Evolutionary conservation across 108 stramenopile species (phyloP).

Genomic region (Parmales sp.): DNA sequence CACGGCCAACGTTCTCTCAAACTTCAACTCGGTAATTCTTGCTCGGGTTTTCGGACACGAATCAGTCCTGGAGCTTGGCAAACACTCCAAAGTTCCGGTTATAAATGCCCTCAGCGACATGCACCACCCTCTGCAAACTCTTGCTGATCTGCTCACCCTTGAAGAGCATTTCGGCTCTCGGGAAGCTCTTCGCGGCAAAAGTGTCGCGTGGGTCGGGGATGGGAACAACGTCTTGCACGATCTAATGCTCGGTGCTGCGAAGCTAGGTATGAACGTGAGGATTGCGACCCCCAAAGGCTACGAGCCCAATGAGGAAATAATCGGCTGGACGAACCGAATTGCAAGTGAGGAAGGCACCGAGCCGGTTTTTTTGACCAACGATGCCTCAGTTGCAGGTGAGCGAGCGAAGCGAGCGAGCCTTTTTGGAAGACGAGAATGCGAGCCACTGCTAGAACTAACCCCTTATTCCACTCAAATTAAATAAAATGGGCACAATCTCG

Average conservation of each 20-base stretch:
- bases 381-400: neutral
- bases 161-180: slow-evolving; percentile 73
- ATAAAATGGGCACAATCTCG: too few species aligned
- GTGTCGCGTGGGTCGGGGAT: slow-evolving; percentile 95
- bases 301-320: slow-evolving; percentile 51
- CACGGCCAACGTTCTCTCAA: slow-evolving; percentile 73
- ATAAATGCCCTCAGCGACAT: slow-evolving; percentile 92
- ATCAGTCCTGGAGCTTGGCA: slow-evolving; percentile 46
- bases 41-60: slow-evolving; percentile 82
- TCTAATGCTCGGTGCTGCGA: slow-evolving; percentile 80
- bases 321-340: neutral
- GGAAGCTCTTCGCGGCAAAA: slow-evolving; percentile 54
- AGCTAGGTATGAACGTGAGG: slow-evolving; percentile 84
- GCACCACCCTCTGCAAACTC: slow-evolving; percentile 93
- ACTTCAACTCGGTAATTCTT: slow-evolving; percentile 82
- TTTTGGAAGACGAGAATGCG: too few species aligned
- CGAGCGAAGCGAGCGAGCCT: too few species aligned
- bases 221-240: slow-evolving; percentile 96
- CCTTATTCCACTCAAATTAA: too few species aligned
- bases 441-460: too few species aligned
- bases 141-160: slow-evolving; percentile 91
- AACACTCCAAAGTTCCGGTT: slow-evolving; percentile 75
- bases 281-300: slow-evolving; percentile 86
- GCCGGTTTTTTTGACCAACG: neutral
- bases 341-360: neutral